Evolutionary conservation across 2,329 filamentous ascomycete genomes (phyloP).

Genomic region (Epicoccum nigrum): DNA sequence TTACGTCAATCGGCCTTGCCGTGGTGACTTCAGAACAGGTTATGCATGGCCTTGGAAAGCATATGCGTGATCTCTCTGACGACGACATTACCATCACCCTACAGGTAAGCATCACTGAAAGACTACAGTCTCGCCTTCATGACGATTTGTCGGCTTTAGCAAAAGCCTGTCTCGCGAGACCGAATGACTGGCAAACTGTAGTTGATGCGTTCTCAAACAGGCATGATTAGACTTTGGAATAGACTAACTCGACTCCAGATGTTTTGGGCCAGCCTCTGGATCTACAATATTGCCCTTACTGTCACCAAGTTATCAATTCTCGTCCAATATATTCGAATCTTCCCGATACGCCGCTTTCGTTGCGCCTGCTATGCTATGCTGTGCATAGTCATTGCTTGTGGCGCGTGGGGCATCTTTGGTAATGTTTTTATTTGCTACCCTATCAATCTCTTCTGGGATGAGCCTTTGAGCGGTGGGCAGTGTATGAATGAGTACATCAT

Average conservation of each 20-base stretch:
- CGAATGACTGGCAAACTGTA: no score
- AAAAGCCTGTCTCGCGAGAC: no score
- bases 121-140: neutral
- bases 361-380: conserved; percentile 37
- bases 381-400: conserved; percentile 31
- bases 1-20: conserved; percentile 35
- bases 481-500: conserved; percentile 40
- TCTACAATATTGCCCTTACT: conserved; percentile 41
- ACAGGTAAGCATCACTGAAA: conserved; percentile 19
- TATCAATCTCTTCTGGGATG: conserved; percentile 42
- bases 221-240: neutral
- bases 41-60: conserved; percentile 40
- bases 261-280: conserved; percentile 45
- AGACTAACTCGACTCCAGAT: conserved; percentile 24
- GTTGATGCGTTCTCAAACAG: neutral
- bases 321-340: conserved; percentile 42
- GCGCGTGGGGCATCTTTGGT: conserved; percentile 40
- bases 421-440: conserved; percentile 45
- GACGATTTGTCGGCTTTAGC: neutral
- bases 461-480: conserved; percentile 27
- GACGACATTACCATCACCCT: conserved; percentile 7
- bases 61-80: conserved; percentile 17
- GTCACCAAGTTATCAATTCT: conserved; percentile 43
- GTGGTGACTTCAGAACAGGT: conserved; percentile 37
- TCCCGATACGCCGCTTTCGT: conserved; percentile 35